These are phyloP conservation scores for Betula pendula DNA, from an alignment of 306 rosid genomes.

Conservation along the genomic window DNA sequence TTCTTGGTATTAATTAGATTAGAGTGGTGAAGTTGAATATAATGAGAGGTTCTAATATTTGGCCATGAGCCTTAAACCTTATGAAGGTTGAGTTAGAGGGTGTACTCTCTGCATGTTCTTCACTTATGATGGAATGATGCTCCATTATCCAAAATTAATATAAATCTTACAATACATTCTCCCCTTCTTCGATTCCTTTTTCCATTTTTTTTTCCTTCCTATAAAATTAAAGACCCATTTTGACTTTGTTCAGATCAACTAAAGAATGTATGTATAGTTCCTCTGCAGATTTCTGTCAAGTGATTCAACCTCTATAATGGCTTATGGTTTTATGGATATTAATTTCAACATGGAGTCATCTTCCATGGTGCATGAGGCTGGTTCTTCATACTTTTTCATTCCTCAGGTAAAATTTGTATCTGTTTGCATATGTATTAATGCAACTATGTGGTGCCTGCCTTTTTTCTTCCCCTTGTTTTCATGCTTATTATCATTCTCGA, in stretches of 20 bases:
- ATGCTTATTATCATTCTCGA: constrained; percentile 17
- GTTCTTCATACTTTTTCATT: constrained; percentile 61
- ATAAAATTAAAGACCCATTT: constrained; percentile 7
- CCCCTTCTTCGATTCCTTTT: neutral
- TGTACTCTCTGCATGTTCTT: neutral
- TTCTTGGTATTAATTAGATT: neutral
- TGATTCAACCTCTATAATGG: constrained; percentile 54
- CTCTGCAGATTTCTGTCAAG: constrained; percentile 60
- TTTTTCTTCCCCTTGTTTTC: constrained; percentile 12
- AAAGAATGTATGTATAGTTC: constrained; percentile 23
- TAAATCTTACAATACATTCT: neutral
- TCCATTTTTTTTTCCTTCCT: neutral
- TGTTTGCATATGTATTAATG: neutral
- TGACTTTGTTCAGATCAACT: constrained; percentile 25
- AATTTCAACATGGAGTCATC: constrained; percentile 37
- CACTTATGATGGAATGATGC: neutral
- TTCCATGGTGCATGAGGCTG: constrained; percentile 46
- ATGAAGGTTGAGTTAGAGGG: neutral
- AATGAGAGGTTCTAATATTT: neutral
- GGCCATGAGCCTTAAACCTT: neutral
- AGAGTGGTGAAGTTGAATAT: neutral
- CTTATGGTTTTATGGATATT: constrained; percentile 73
- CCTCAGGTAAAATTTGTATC: constrained; percentile 69
- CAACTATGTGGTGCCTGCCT: neutral
- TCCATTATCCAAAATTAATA: neutral